Evolutionary conservation across 495 filamentous ascomycete species (phyloP), one percentile per base, ranked within the genome.

Genomic region (Penicillium bialowiezense): DNA sequence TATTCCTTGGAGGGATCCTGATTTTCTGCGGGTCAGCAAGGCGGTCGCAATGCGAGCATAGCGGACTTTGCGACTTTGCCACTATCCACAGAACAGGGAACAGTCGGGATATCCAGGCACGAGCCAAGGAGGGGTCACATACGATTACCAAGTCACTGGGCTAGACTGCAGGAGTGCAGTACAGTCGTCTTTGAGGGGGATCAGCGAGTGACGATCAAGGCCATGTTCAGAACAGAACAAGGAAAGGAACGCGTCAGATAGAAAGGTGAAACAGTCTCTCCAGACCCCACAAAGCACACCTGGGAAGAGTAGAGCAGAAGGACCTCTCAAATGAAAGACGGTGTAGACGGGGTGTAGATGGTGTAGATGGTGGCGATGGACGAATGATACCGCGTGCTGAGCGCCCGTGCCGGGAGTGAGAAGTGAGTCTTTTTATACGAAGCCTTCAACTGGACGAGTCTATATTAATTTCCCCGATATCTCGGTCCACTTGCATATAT

Each of bases 381-480:
- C 69, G 65, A 72, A 72, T 72, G 58, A 64, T 56, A 59, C 53
- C n/a, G 29, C 59, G 35, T 40, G 81, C 12, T 77, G 78, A 17
- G 82, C 86, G 53, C 75, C 91, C 42, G 74, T 86, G 32, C 79
- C 38, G 47, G 7, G 29, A 26, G 7, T 10, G 28, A 20, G 9
- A 37, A 39, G 18, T 23, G 20, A 9, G 5, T 10, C 5, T 3
- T 32, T 5, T 7, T 32, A 32, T 32, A 32, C 23, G 23, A 26
- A 26, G 23, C 4, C 23, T 26, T 26, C 23, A 3, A 26, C 23
- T 26, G 23, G 23, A 26, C n/a, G n/a, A n/a, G n/a, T 26, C 3
- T 26, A 26, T 3, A 26, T 26, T 8, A 4, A 26, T 26, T 26
- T 26, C 23, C n/a, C n/a, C n/a, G n/a, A n/a, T n/a, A n/a, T n/a